Percentiles rank a stretch among this genome's conserved stretches.
Evolutionary conservation across 2,329 filamentous ascomycete genomes (phyloP).

Genomic region (Fusarium veterinarium): DNA sequence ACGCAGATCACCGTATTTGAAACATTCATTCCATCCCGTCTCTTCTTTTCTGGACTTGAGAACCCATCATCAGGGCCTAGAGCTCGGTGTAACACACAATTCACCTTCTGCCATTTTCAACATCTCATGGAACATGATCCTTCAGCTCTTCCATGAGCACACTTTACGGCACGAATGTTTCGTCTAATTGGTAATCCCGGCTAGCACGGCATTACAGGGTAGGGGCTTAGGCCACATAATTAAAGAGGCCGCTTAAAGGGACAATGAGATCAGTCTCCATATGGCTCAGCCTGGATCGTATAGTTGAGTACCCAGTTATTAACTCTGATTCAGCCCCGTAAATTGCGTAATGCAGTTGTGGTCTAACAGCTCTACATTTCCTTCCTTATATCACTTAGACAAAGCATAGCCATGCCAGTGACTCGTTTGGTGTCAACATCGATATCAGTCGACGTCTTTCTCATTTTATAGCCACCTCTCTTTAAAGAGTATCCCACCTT

Average conservation of each 20-base stretch:
- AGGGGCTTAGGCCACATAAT: slow-evolving; percentile 4
- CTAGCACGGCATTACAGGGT: slow-evolving; percentile 1
- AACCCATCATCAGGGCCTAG: background rate
- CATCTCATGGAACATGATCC: background rate
- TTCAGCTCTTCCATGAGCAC: background rate
- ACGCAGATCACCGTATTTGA: background rate
- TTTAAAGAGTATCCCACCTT: background rate
- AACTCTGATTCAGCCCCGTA: background rate
- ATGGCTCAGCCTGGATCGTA: background rate
- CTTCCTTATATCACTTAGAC: background rate
- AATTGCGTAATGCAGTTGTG: background rate
- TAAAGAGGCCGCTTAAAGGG: background rate
- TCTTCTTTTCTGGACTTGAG: background rate
- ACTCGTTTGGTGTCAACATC: background rate
- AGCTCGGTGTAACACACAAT: background rate
- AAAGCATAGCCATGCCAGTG: background rate
- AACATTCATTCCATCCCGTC: slow-evolving; percentile 6
- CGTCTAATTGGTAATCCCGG: slow-evolving; percentile 1
- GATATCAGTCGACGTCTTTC: background rate
- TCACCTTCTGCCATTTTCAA: background rate
- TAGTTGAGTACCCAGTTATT: background rate
- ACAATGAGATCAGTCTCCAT: background rate
- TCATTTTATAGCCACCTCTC: background rate
- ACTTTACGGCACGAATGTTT: background rate
- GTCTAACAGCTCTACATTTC: background rate